Evolutionary conservation across 2,329 filamentous ascomycete genomes (phyloP), one percentile per base, ranked within the genome.

Genomic region (Hypoxylon sp.): DNA sequence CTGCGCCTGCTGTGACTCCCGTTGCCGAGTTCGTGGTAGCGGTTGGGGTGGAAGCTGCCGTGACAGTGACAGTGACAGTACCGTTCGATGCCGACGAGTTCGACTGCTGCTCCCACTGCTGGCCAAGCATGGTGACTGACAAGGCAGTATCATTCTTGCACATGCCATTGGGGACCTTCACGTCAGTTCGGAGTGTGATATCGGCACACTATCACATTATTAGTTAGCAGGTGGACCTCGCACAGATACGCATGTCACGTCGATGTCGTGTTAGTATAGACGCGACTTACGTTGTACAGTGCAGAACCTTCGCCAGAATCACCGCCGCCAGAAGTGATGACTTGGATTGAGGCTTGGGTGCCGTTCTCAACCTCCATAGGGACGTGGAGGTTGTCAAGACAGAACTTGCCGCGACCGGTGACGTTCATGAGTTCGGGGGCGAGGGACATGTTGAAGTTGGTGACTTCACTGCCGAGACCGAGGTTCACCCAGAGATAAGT

Each of bases 391-490:
- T 84, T 79, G 8, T 88, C 86, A 11, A 94, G 74, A 80, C 92
- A 94, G 75, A 94, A 89, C 51, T 85, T 84, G 51, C 91, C 90
- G 17, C 86, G 81, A 79, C 75, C 91, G 79, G 81, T 89, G 75
- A 79, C 87, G 82, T 84, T 89, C 80, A 82, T 88, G 80, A 83
- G 87, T 80, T 82, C 72, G 2, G 87, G 87, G 1, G 88, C 86
- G 29, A 94, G 83, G 35, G 89, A 87, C 78, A 91, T 85, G 83
- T 91, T 93, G 85, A 90, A 94, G 79, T 88, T 88, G 74, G 84
- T 84, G 22, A 86, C 76, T 48, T 76, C 76, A 76, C 42, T 48
- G 9, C 84, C 83, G 46, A 86, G 77, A 51, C 84, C 85, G 54
- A 87, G 79, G 78, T 87, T 87, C 78, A 88, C 76, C 74, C 83